Evolutionary conservation across 345 rosid genomes (phyloP).

Genomic region (Rhizophora apiculata): DNA sequence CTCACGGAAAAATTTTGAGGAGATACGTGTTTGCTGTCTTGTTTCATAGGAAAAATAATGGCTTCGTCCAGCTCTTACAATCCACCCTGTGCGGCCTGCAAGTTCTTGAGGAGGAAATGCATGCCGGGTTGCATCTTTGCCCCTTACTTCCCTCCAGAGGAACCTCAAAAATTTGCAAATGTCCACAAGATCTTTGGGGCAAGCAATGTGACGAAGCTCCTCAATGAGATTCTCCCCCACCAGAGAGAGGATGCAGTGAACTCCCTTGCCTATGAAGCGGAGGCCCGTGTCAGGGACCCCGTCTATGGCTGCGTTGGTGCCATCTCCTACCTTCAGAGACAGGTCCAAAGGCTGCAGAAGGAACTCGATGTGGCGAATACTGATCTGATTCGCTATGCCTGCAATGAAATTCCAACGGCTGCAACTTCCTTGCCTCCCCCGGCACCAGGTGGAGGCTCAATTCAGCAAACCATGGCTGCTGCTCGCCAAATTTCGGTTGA

Average conservation of each 20-base stretch:
- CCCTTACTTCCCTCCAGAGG: constrained; percentile 96
- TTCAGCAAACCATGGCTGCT: constrained; percentile 1
- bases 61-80: constrained; percentile 84
- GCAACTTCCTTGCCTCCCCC: constrained; percentile 21
- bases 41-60: constrained; percentile 22
- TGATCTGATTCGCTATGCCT: constrained; percentile 57
- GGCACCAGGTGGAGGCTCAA: constrained; percentile 8
- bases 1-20: constrained; percentile 22
- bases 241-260: constrained; percentile 94
- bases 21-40: constrained; percentile 1
- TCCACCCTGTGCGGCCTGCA: constrained; percentile 98
- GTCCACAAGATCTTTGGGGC: constrained; percentile 98
- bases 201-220: constrained; percentile 88
- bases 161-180: constrained; percentile 87
- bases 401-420: constrained; percentile 14
- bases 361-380: constrained; percentile 86
- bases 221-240: constrained; percentile 81
- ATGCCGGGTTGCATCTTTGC: constrained; percentile 89
- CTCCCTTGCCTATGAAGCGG: constrained; percentile 92
- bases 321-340: constrained; percentile 86
- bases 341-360: constrained; percentile 86
- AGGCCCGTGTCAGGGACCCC: constrained; percentile 87
- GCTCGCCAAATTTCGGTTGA: constrained; percentile 19
- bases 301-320: constrained; percentile 91
- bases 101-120: constrained; percentile 86